These are phyloP conservation scores for Fusarium globosum DNA, from an alignment of 2,329 filamentous ascomycete genomes.

Conservation along the genomic window DNA sequence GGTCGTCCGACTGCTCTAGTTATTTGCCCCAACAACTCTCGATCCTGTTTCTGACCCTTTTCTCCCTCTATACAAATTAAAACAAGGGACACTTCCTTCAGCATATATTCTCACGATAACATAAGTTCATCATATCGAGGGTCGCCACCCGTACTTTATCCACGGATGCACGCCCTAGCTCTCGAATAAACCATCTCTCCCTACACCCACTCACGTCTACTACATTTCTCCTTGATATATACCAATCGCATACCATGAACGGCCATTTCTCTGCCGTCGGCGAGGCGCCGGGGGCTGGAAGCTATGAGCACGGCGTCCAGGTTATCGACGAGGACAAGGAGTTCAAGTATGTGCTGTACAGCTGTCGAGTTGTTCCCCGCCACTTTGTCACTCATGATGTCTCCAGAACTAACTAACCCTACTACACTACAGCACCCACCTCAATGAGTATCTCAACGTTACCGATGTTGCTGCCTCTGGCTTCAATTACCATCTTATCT, in stretches of 20 bases:
- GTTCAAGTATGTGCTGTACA: conserved; percentile 82
- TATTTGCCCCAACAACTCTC: conserved; percentile 37
- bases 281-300: conserved; percentile 69
- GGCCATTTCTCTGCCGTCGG: conserved; percentile 82
- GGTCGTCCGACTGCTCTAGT: conserved; percentile 33
- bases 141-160: conserved; percentile 23
- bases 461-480: conserved; percentile 87
- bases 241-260: conserved; percentile 68
- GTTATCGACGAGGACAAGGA: conserved; percentile 92
- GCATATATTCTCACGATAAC: conserved; percentile 15
- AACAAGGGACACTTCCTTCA: not conserved
- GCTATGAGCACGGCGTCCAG: conserved; percentile 94
- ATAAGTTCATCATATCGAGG: conserved; percentile 22
- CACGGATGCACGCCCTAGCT: conserved; percentile 37
- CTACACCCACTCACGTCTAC: not conserved
- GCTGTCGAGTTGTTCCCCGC: conserved; percentile 5
- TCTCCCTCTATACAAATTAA: not conserved
- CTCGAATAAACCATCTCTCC: conserved; percentile 19
- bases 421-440: conserved; percentile 67
- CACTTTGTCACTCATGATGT: conserved; percentile 12
- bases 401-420: conserved; percentile 25
- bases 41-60: conserved; percentile 2
- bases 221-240: conserved; percentile 12
- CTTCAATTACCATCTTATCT: conserved; percentile 99
- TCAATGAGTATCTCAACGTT: conserved; percentile 83